These are phyloP conservation scores for Pythium rhizo-oryzae DNA, from an alignment of 352 stramenopile species.

Conservation along the genomic window DNA sequence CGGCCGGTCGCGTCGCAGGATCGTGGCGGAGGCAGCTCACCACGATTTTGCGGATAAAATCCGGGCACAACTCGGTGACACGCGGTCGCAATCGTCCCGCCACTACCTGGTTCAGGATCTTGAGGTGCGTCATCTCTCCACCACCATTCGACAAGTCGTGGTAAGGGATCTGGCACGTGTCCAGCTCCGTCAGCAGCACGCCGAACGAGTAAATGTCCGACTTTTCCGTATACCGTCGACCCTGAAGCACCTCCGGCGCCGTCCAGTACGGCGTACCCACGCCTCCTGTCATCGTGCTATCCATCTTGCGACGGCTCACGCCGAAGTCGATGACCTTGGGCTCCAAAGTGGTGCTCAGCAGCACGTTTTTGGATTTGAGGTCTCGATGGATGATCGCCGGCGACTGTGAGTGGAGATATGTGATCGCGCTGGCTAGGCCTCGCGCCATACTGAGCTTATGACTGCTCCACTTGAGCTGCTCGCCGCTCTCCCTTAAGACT, in stretches of 20 bases:
- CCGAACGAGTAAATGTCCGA: conserved; percentile 27
- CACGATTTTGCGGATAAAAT: conserved; percentile 4
- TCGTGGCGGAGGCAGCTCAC: conserved; percentile 9
- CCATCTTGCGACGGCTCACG: conserved; percentile 12
- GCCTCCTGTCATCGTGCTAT: conserved; percentile 2
- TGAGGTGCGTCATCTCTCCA: conserved; percentile 12
- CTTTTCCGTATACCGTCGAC: conserved; percentile 6
- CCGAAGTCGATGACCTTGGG: conserved; percentile 18
- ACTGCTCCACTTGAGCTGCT: not conserved
- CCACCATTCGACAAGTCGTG: not conserved
- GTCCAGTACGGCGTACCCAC: conserved; percentile 14
- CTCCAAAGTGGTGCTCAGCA: not conserved
- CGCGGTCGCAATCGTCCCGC: conserved; percentile 2
- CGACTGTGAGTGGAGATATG: conserved; percentile 20
- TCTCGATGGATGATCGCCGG: not conserved
- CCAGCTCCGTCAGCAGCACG: conserved; percentile 34
- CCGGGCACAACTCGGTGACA: conserved; percentile 1
- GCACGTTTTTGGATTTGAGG: not conserved
- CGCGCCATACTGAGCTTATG: not conserved
- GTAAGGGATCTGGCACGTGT: conserved; percentile 32
- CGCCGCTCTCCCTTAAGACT: not conserved
- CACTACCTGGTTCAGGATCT: conserved; percentile 17
- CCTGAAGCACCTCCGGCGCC: conserved; percentile 20
- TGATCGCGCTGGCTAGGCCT: not conserved
- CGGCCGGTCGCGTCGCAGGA: conserved; percentile 13